Evolutionary conservation across 768 basidiomycete species (phyloP).

Genomic region (Suillus lakei): DNA sequence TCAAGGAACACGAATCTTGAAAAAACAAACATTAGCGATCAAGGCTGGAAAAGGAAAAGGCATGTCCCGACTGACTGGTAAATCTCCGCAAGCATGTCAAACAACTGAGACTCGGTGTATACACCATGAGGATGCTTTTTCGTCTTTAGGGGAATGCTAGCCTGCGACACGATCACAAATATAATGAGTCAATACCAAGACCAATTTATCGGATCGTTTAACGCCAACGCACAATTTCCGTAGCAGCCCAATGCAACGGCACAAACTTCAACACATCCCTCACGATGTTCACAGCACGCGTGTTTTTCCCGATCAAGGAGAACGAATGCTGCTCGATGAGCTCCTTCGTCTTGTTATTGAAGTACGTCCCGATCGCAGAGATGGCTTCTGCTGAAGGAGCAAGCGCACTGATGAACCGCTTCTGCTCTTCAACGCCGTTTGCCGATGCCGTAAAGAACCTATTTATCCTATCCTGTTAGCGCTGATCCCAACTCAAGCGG

Average conservation of each 20-base stretch:
- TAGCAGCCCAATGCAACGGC: conserved; percentile 72
- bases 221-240: conserved; percentile 71
- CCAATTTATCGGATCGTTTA: no score
- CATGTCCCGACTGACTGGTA: conserved; percentile 54
- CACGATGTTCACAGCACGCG: conserved; percentile 65
- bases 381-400: conserved; percentile 50
- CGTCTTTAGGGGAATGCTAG: conserved; percentile 73
- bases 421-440: conserved; percentile 40
- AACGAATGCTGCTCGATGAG: conserved; percentile 60
- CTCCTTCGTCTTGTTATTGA: conserved; percentile 66
- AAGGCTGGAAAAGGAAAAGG: not conserved
- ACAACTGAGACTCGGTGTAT: conserved; percentile 67
- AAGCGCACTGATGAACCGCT: conserved; percentile 56
- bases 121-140: conserved; percentile 55
- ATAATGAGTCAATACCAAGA: conserved; percentile 9
- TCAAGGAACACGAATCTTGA: conserved; percentile 78
- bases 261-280: conserved; percentile 67
- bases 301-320: conserved; percentile 57
- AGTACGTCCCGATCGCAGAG: conserved; percentile 60
- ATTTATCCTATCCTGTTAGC: conserved; percentile 6
- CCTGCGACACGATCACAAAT: conserved; percentile 43
- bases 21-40: not conserved
- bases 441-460: conserved; percentile 71
- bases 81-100: conserved; percentile 66
- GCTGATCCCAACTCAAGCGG: not conserved